Evolutionary conservation across 495 filamentous ascomycete genomes (phyloP), one percentile per base, ranked within the genome.

Genomic region (Hyaloscypha hepaticicola): DNA sequence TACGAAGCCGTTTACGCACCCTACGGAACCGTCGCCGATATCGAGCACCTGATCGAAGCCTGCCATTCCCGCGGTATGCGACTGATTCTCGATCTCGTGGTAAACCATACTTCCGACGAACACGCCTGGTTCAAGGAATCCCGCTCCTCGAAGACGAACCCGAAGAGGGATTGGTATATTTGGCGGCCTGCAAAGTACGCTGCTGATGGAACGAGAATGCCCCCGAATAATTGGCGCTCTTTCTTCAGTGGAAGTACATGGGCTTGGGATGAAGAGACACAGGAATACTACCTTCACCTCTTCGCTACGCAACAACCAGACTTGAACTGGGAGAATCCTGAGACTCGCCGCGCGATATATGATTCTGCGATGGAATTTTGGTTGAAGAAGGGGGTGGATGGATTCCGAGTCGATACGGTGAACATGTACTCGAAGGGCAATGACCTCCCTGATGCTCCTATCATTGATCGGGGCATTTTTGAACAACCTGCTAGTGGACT

Each of bases 51-150:
- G 7, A 82, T 89, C 27, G 48, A 79, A 31, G 85, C 79, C 29
- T 77, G 74, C 48, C 79, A 85, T 60, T 63, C 74, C 4, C 79
- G 86, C 8, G 86, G 80, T 3, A 89, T 92, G 85, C 87, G 83
- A 66, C 68, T 92, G 25, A 80, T 92, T 19, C 82, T 92, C 70
- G 89, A 92, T 69, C 75, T 92, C 16, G 89, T 92, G 1, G 81
- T 90, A 48, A 92, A 93, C 68, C 90, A 92, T 72, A 91, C 88
- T 12, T 88, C 84, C 5, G 84, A 90, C 60, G 81, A 91, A 74
- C 88, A 91, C 66, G 80, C 79, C 21, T 92, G 90, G 89, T 93
- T 93, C 75, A 78, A 84, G 66, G 82, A 90, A 58, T 88, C 86
- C 5, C 77, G 85, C 55, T 82, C 80, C 29, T 87, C 84, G n/a